phyloP scores from a whole-genome alignment of 2,329 filamentous ascomycete species.

The Verticillium zaregamsianum region DNA sequence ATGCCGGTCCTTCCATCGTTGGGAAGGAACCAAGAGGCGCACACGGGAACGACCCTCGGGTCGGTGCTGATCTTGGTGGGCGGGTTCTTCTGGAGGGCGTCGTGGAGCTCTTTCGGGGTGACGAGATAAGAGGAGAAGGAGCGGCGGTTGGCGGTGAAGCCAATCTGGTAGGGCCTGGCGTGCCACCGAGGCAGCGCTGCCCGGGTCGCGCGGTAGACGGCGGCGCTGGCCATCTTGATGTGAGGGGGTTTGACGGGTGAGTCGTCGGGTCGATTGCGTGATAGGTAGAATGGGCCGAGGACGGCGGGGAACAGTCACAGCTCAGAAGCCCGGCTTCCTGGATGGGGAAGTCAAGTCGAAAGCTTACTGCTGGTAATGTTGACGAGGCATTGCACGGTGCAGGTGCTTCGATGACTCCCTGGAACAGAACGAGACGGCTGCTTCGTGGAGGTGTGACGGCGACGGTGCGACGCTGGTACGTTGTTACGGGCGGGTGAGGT shows the following conservation, averaged over 20 bases:
- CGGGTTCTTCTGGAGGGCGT: conserved; percentile 78
- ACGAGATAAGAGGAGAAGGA: conserved; percentile 80
- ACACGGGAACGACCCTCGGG: conserved; percentile 81
- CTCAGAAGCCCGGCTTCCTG: background rate
- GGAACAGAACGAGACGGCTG: background rate
- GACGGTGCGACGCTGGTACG: background rate
- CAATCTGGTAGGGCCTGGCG: conserved; percentile 24
- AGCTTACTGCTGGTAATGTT: background rate
- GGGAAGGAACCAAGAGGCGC: conserved; percentile 93
- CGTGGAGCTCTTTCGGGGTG: conserved; percentile 74
- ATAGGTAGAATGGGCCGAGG: conserved; percentile 6
- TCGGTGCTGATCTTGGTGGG: conserved; percentile 75
- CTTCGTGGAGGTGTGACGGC: background rate
- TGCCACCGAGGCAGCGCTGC: conserved; percentile 29
- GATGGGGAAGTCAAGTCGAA: background rate
- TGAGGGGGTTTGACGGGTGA: conserved; percentile 1
- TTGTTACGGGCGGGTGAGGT: background rate
- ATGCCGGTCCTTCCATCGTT: conserved; percentile 83
- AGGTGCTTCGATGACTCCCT: background rate
- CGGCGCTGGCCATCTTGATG: conserved; percentile 37
- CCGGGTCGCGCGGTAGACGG: conserved; percentile 36
- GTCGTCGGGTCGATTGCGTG: conserved; percentile 2
- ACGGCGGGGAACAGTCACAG: conserved; percentile 9
- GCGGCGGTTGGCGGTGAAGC: conserved; percentile 34
- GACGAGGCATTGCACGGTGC: background rate